Evolutionary conservation across 352 stramenopile species (phyloP).

Genomic region (Saprolegnia diclina): DNA sequence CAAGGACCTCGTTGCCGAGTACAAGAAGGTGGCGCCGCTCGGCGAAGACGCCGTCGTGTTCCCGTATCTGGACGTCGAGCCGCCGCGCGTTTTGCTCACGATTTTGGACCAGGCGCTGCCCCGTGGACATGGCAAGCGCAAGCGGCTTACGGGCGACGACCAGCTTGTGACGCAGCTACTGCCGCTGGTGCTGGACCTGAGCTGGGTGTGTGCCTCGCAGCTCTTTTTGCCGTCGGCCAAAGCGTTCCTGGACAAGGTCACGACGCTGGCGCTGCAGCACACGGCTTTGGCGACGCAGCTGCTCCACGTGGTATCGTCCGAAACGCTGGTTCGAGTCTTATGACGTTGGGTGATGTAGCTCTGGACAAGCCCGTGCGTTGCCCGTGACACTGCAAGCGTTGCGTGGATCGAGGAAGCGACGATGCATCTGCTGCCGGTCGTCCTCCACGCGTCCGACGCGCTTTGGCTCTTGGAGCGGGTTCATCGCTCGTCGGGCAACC

Average conservation of each 20-base stretch:
- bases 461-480: not conserved
- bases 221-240: not conserved
- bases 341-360: not conserved
- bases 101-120: not conserved
- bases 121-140: not conserved
- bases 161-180: not conserved
- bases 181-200: not conserved
- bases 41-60: not conserved
- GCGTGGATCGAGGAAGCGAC: not conserved
- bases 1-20: constrained; percentile 2
- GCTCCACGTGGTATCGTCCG: not conserved
- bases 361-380: not conserved
- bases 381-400: not conserved
- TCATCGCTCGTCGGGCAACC: not conserved
- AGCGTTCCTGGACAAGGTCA: not conserved
- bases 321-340: not conserved
- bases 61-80: not conserved
- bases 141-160: not conserved
- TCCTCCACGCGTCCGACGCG: not conserved
- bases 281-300: not conserved
- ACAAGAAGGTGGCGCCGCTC: not conserved
- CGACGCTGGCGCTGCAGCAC: not conserved
- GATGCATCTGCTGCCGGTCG: not conserved
- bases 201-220: not conserved
- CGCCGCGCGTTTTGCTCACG: not conserved